These are phyloP conservation scores for Pseudocercospora macadamiae DNA, from an alignment of 2,329 filamentous ascomycete species.

Conservation along the genomic window DNA sequence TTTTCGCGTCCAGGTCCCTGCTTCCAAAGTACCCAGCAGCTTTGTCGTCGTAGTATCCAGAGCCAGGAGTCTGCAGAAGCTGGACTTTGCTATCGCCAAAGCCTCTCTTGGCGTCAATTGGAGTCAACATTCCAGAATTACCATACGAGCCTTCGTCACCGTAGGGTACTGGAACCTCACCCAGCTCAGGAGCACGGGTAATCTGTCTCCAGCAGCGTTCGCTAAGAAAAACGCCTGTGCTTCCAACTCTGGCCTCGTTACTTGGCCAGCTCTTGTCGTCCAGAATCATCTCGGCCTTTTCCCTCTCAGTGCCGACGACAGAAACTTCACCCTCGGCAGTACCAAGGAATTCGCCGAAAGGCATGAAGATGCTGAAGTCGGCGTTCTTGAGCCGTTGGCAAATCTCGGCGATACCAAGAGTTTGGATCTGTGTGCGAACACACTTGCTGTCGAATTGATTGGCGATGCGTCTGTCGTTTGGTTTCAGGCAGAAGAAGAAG, in stretches of 20 bases:
- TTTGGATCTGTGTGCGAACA: constrained; percentile 90
- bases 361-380: constrained; percentile 93
- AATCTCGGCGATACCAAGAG: constrained; percentile 94
- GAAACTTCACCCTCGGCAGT: constrained; percentile 81
- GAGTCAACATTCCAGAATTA: constrained; percentile 62
- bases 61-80: constrained; percentile 57
- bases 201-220: constrained; percentile 95
- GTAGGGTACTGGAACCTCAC: constrained; percentile 59
- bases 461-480: constrained; percentile 93
- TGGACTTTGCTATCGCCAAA: constrained; percentile 65
- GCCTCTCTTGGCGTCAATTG: constrained; percentile 53
- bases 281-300: constrained; percentile 88
- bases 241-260: constrained; percentile 88
- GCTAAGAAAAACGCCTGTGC: constrained; percentile 92
- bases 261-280: constrained; percentile 90
- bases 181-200: constrained; percentile 69
- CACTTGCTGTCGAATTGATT: constrained; percentile 99
- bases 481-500: constrained; percentile 96
- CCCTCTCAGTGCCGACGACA: constrained; percentile 86
- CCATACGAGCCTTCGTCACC: constrained; percentile 58
- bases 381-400: constrained; percentile 89
- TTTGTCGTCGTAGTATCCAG: constrained; percentile 71
- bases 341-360: constrained; percentile 93
- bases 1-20: constrained; percentile 79
- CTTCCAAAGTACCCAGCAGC: constrained; percentile 80